These are phyloP conservation scores for Lasiodiplodia sp. DNA, from an alignment of 2,329 filamentous ascomycete genomes.

Conservation along the genomic window DNA sequence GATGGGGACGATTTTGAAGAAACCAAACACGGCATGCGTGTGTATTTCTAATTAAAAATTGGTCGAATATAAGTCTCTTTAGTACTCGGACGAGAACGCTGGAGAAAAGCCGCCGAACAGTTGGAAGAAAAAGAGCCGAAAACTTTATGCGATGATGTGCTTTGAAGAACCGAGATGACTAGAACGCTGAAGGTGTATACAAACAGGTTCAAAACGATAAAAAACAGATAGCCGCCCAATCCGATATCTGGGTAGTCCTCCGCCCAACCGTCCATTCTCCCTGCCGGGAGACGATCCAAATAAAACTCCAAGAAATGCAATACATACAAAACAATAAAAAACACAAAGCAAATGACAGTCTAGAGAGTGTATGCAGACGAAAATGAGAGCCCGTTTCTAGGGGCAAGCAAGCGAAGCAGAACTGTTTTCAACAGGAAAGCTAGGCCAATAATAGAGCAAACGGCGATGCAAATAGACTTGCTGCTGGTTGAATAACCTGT, in stretches of 20 bases:
- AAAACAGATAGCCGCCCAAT: conserved; percentile 1
- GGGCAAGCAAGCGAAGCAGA: conserved; percentile 4
- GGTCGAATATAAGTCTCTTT: not conserved
- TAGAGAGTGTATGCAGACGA: not conserved
- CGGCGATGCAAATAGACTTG: not conserved
- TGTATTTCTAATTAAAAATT: not conserved
- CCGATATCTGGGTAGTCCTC: not conserved
- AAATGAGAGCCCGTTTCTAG: not conserved
- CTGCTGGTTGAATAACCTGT: not conserved
- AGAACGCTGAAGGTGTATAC: not conserved
- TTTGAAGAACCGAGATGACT: not conserved
- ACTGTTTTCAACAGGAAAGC: not conserved
- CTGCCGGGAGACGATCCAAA: not conserved
- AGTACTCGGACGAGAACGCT: not conserved
- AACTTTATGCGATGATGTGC: not conserved
- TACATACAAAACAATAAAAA: not conserved
- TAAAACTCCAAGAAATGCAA: not conserved
- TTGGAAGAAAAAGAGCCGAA: not conserved
- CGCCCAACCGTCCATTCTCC: not conserved
- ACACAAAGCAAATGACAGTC: not conserved
- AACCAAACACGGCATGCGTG: too few relatives aligned
- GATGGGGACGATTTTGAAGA: too few relatives aligned
- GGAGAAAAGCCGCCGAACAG: not conserved
- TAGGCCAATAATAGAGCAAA: too few relatives aligned
- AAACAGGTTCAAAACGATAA: not conserved